phyloP scores from a whole-genome alignment of 306 rosid genomes.

The Erythrophleum fordii region DNA sequence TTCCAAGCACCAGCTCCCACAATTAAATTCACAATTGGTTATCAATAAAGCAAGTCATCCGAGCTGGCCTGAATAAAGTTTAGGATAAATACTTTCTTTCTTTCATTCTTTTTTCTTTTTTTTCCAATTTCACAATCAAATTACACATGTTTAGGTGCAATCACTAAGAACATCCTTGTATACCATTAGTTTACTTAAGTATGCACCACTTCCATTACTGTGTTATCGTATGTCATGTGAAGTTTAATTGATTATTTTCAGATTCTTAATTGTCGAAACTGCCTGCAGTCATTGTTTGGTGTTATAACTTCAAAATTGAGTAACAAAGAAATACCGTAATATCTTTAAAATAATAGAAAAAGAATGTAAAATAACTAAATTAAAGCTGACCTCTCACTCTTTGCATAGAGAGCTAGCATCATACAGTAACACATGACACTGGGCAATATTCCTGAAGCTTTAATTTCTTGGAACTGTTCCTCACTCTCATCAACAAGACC shows the following conservation, averaged over 20 bases:
- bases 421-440: conserved; percentile 93
- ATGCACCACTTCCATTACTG: not conserved
- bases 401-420: conserved; percentile 95
- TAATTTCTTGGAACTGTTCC: conserved; percentile 92
- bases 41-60: not conserved
- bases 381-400: conserved; percentile 72
- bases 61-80: not conserved
- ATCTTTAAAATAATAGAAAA: conserved; percentile 27
- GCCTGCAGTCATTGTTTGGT: conserved; percentile 18
- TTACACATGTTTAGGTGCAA: not conserved
- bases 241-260: conserved; percentile 27
- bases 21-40: not conserved
- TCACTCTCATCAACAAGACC: conserved; percentile 90
- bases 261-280: conserved; percentile 12
- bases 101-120: not conserved
- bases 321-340: conserved; percentile 9
- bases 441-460: conserved; percentile 76
- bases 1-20: conserved; percentile 1
- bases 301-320: conserved; percentile 1
- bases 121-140: not conserved
- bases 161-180: not conserved
- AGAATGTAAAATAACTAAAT: not conserved
- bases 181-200: not conserved
- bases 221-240: conserved; percentile 12
- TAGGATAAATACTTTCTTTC: not conserved